phyloP scores from a whole-genome alignment of 257 asterid species.

The Solanum neorickii region DNA sequence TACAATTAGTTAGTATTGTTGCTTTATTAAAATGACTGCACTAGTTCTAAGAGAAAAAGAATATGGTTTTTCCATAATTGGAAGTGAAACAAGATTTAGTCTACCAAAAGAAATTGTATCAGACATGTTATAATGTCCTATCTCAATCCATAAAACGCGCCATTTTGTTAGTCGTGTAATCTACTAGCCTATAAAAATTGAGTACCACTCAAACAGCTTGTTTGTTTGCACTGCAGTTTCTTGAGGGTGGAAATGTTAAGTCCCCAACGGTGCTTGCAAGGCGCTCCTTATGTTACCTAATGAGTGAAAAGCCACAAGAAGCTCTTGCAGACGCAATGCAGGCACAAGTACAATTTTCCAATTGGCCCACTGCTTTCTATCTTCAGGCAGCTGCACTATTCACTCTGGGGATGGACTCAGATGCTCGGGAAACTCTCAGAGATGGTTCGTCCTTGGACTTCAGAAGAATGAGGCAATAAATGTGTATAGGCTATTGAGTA shows the following conservation, averaged over 20 bases:
- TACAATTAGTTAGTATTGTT: neutral
- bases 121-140: neutral
- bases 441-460: slow-evolving; percentile 29
- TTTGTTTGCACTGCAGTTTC: slow-evolving; percentile 16
- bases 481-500: neutral
- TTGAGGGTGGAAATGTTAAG: slow-evolving; percentile 22
- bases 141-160: neutral
- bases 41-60: neutral
- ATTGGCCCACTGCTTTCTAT: slow-evolving; percentile 36
- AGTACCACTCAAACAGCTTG: neutral
- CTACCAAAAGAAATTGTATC: neutral
- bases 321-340: slow-evolving; percentile 48
- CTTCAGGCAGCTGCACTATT: slow-evolving; percentile 43
- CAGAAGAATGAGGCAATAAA: slow-evolving; percentile 9
- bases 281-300: slow-evolving; percentile 33
- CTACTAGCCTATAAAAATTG: neutral
- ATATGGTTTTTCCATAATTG: neutral
- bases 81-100: neutral
- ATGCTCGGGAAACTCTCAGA: slow-evolving; percentile 25
- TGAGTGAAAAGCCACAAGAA: slow-evolving; percentile 25
- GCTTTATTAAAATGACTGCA: neutral
- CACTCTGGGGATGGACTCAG: slow-evolving; percentile 33
- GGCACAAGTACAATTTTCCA: slow-evolving; percentile 32
- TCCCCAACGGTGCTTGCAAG: slow-evolving; percentile 41
- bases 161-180: neutral